These are phyloP conservation scores for Ceratobasidium sp. DNA, from an alignment of 1,284 basidiomycete genomes.

Conservation along the genomic window DNA sequence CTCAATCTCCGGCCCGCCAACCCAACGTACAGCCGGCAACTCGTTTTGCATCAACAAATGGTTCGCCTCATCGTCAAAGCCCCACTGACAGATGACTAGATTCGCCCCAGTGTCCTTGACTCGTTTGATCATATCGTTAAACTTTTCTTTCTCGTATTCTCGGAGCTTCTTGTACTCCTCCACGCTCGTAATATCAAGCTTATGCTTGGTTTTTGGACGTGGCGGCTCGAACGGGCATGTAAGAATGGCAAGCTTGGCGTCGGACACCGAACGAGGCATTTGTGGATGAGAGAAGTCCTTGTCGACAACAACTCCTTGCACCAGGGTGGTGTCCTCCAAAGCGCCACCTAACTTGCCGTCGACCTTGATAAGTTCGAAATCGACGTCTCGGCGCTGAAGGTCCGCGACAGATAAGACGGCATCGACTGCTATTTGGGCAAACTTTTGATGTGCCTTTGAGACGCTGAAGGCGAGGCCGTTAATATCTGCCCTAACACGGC, in stretches of 20 bases:
- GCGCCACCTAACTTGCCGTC: slow-evolving; percentile 99
- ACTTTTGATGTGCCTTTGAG: slow-evolving; percentile 94
- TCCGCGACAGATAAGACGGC: slow-evolving; percentile 97
- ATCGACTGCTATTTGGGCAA: slow-evolving; percentile 97
- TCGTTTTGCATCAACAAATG: slow-evolving; percentile 98
- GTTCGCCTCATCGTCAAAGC: slow-evolving; percentile 99
- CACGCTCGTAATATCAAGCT: slow-evolving; percentile 97
- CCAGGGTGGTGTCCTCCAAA: slow-evolving; percentile 92
- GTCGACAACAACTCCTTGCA: slow-evolving; percentile 97
- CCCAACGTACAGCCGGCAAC: slow-evolving; percentile 98
- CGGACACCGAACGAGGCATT: slow-evolving; percentile 90
- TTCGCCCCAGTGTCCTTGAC: slow-evolving; percentile 99
- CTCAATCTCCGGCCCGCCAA: slow-evolving; percentile 99
- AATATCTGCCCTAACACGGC: background rate
- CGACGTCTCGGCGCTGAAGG: slow-evolving; percentile 92
- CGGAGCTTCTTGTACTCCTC: slow-evolving; percentile 97
- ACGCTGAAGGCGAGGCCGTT: slow-evolving; percentile 69
- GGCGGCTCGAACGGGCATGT: slow-evolving; percentile 99
- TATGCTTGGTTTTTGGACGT: slow-evolving; percentile 99
- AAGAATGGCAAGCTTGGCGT: slow-evolving; percentile 95
- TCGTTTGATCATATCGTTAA: slow-evolving; percentile 95
- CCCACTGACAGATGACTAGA: slow-evolving; percentile 99
- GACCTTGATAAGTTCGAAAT: slow-evolving; percentile 99
- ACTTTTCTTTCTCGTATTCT: slow-evolving; percentile 96
- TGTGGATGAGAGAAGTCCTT: slow-evolving; percentile 99